Evolutionary conservation across 2,329 filamentous ascomycete species (phyloP).

Genomic region (Colletotrichum theobromicola): DNA sequence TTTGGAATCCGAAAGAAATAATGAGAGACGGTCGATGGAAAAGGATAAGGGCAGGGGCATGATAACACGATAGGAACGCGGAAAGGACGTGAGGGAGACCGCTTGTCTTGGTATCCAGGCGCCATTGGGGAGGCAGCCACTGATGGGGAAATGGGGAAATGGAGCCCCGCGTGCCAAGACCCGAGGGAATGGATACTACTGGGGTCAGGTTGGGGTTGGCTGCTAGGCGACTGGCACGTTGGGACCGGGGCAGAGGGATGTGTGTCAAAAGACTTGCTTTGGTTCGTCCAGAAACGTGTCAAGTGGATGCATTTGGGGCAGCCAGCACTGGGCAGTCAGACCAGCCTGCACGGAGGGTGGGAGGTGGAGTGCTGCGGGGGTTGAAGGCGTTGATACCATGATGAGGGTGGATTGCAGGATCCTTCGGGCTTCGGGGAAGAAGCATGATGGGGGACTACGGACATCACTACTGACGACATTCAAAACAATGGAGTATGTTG

Average conservation of each 20-base stretch:
- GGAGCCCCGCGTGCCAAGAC: constrained; percentile 20
- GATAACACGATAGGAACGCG: not conserved
- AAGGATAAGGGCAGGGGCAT: not conserved
- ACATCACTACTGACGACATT: not conserved
- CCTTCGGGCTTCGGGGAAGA: not conserved
- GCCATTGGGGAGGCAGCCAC: not conserved
- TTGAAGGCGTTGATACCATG: not conserved
- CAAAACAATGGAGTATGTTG: not conserved
- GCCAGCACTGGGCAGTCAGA: not conserved
- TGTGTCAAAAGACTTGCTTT: not conserved
- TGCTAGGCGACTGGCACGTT: not conserved
- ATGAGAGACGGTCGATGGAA: not conserved
- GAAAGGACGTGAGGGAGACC: not conserved
- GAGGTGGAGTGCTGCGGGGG: not conserved
- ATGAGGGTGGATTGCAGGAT: not conserved
- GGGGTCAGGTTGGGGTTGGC: constrained; percentile 1
- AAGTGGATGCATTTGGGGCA: not conserved
- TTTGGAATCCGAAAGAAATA: not conserved
- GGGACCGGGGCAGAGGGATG: not conserved
- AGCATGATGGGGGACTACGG: not conserved
- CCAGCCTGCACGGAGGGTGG: not conserved
- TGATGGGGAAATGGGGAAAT: not conserved
- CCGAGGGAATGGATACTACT: constrained; percentile 20
- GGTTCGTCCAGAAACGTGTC: constrained; percentile 8
- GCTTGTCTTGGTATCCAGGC: not conserved